Conservation (phyloP, 345 rosid species). For the Populus simonii region DNA sequence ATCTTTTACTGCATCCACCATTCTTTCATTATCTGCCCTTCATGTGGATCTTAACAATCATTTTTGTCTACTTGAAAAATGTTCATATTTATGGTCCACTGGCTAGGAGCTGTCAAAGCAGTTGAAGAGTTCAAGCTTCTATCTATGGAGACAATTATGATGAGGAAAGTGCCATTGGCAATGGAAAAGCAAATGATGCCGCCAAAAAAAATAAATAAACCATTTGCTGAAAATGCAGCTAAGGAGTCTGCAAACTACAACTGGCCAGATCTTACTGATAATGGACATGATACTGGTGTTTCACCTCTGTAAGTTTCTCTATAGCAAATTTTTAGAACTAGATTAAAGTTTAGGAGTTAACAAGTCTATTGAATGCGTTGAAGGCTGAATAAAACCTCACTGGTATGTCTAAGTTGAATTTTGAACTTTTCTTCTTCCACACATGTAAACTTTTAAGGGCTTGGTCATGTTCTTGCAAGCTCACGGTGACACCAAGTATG, state of each 20-base stretch:
- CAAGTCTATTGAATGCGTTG: background rate
- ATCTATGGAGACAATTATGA: conserved; percentile 66
- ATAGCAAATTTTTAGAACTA: too few species aligned
- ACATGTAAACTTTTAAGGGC: background rate
- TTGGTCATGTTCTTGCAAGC: background rate
- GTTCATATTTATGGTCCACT: conserved; percentile 24
- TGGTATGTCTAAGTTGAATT: background rate
- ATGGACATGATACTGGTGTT: conserved; percentile 50
- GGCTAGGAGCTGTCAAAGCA: conserved; percentile 63
- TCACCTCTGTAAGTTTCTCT: too few species aligned
- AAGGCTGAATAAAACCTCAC: background rate
- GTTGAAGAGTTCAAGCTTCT: conserved; percentile 71
- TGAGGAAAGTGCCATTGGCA: conserved; percentile 44
- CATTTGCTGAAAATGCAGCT: conserved; percentile 42
- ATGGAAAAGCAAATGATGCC: conserved; percentile 46
- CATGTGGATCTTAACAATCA: background rate
- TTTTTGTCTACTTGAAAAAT: background rate
- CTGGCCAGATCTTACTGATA: conserved; percentile 71
- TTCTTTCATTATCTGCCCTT: background rate
- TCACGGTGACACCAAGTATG: background rate
- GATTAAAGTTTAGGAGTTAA: too few species aligned
- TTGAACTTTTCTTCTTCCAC: background rate
- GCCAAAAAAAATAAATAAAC: conserved; percentile 54
- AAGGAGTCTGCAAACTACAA: conserved; percentile 47
- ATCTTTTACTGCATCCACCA: background rate